Evolutionary conservation across 192 early-diverging fungal species (phyloP).

Genomic region (Chytriomyces sp.): DNA sequence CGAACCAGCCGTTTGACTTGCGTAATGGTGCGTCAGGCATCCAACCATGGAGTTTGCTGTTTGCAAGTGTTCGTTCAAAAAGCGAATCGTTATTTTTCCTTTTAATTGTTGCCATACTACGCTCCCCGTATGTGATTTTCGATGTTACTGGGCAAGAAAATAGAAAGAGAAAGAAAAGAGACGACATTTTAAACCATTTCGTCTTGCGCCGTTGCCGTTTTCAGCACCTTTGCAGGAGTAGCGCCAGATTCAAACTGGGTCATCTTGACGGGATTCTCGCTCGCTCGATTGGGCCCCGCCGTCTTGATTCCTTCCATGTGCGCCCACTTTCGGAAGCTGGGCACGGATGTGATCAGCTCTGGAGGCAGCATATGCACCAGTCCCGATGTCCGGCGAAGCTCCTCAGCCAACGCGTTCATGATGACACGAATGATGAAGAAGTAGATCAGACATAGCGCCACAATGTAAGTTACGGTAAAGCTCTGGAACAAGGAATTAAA

Average conservation of each 20-base stretch:
- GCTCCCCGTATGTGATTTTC: too few species aligned
- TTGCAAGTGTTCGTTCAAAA: too few species aligned
- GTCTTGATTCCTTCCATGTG: conserved; percentile 19
- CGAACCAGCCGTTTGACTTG: too few species aligned
- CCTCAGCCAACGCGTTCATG: conserved; percentile 36
- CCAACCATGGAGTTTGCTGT: too few species aligned
- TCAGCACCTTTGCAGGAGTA: background rate
- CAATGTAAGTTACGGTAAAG: conserved; percentile 38
- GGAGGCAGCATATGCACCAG: conserved; percentile 52
- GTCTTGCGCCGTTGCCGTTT: too few species aligned
- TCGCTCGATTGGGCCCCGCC: background rate
- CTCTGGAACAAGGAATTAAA: background rate
- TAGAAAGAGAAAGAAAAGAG: too few species aligned
- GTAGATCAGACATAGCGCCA: conserved; percentile 30
- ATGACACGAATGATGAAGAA: conserved; percentile 39
- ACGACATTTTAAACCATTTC: too few species aligned
- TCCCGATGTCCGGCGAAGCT: conserved; percentile 37
- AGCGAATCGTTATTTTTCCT: too few species aligned
- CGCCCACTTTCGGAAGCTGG: conserved; percentile 40
- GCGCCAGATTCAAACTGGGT: background rate
- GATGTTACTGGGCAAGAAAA: too few species aligned
- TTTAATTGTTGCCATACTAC: too few species aligned
- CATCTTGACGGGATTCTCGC: background rate
- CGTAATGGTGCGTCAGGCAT: too few species aligned
- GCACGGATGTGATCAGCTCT: conserved; percentile 44